Evolutionary conservation across 768 basidiomycete species (phyloP).

Genomic region (Aureoboletus auriporus): DNA sequence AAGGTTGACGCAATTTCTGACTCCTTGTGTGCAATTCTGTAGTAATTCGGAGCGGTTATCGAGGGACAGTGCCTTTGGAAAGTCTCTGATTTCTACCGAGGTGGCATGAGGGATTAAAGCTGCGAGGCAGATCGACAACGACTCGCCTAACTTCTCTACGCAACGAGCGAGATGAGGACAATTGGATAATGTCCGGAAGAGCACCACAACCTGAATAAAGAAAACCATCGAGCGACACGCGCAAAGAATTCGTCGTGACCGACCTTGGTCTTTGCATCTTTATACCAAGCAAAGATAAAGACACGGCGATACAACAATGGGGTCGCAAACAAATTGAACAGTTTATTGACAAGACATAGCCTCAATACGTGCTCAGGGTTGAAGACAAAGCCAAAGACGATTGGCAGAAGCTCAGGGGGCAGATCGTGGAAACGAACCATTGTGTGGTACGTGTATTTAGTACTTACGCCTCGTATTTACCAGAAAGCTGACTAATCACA

Average conservation of each 20-base stretch:
- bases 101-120: constrained; percentile 1
- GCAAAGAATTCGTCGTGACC: constrained; percentile 2
- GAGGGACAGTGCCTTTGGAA: constrained; percentile 49
- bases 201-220: constrained; percentile 45
- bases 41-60: constrained; percentile 33
- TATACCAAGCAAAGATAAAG: constrained; percentile 70
- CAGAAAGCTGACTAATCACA: too few relatives aligned
- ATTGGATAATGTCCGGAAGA: constrained; percentile 59
- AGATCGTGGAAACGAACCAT: constrained; percentile 50
- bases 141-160: constrained; percentile 57
- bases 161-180: constrained; percentile 53
- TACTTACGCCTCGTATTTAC: too few relatives aligned
- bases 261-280: constrained; percentile 58
- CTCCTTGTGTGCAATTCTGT: constrained; percentile 42
- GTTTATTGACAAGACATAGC: constrained; percentile 54
- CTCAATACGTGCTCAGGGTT: constrained; percentile 50
- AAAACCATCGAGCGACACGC: background rate
- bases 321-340: constrained; percentile 49
- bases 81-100: constrained; percentile 63
- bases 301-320: constrained; percentile 54
- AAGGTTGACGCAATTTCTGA: constrained; percentile 61
- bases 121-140: background rate
- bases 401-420: constrained; percentile 61
- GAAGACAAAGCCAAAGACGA: constrained; percentile 47
- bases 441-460: too few relatives aligned